Evolutionary conservation across 768 basidiomycete genomes (phyloP).

Genomic region (Cubamyces lactineus): DNA sequence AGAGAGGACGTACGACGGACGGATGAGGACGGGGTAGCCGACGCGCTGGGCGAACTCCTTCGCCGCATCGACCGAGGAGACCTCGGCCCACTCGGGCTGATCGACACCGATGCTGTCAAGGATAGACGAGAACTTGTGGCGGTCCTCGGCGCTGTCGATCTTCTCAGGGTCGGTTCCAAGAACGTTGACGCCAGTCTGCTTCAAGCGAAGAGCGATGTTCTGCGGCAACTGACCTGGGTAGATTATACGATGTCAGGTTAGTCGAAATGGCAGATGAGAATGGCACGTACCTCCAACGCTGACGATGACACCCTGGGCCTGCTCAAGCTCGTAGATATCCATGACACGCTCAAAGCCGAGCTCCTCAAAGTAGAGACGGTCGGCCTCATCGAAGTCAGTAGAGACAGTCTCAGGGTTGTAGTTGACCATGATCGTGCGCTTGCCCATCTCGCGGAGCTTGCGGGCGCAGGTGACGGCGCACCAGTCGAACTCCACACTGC

Average conservation of each 20-base stretch:
- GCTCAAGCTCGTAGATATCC: conserved; percentile 98
- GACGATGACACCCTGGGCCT: conserved; percentile 91
- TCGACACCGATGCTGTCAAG: conserved; percentile 95
- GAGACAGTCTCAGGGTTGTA: conserved; percentile 99
- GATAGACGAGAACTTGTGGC: conserved; percentile 98
- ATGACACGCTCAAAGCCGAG: conserved; percentile 97
- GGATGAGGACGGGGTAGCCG: conserved; percentile 96
- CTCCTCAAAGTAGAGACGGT: conserved; percentile 97
- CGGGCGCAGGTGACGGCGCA: conserved; percentile 99
- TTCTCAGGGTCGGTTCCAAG: conserved; percentile 94
- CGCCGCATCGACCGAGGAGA: conserved; percentile 84
- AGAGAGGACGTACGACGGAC: conserved; percentile 97
- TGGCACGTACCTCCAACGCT: conserved; percentile 86
- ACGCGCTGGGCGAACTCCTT: conserved; percentile 90
- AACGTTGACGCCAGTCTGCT: conserved; percentile 88
- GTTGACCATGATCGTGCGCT: conserved; percentile 98
- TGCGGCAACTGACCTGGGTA: conserved; percentile 89
- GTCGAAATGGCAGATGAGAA: background rate
- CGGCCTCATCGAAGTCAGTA: conserved; percentile 99
- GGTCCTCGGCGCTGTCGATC: conserved; percentile 97
- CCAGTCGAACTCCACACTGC: conserved; percentile 99
- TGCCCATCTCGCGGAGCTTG: conserved; percentile 88
- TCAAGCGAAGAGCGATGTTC: conserved; percentile 96
- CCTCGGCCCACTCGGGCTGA: conserved; percentile 96
- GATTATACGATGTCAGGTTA: background rate